Base-by-base conservation (phyloP, 495 filamentous ascomycete species). In the Xylaria intraflava region DNA sequence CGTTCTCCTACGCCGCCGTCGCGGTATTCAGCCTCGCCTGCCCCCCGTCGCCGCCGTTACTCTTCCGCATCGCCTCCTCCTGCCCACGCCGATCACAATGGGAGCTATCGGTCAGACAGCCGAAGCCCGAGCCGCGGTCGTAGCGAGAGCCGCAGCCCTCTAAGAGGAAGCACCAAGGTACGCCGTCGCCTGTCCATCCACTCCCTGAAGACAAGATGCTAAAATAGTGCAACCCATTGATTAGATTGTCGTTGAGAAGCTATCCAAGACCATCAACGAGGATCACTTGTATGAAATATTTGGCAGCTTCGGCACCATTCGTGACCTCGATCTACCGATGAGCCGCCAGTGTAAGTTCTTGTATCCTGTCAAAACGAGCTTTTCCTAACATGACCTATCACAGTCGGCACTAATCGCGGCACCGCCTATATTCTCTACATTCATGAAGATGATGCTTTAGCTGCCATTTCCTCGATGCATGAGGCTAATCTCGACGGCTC, bases 381-480 rank as follows among this genome's bases (percentile, higher is more conserved):
- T 58, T 58, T 51, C 8, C 55, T 54, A 41, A 58, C 23, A 27
- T 24, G 40, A 62, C 23, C 61, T 20, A 17, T 38, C 44, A 35
- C 68, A 96, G 91, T 87, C 73, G 84, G 85, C 61, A 91, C 84
- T 43, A 97, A 96, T 59, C 86, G 91, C 44, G 90, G 94, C 46
- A 93, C 92, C 9, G 94, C 93, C 38, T 99, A 96, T 67, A 90
- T 98, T 46, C 72, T 95, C 26, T 99, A 89, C 69, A 70, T 81
- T 40, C 76, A 84, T 46, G 81, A 89, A 33, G 75, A 82, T 40
- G 86, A 90, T 58, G 94, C 93, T 31, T 89, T 95, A 62, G 76
- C 83, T 16, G 93, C 93, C 22, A 94, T 99, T 59, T 83, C 90
- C 41, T 87, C 95, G 64, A 97, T 99, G 94, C 94, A 99, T 67